Evolutionary conservation across 331 rosid species (phyloP).

Genomic region (Malus hybrid): DNA sequence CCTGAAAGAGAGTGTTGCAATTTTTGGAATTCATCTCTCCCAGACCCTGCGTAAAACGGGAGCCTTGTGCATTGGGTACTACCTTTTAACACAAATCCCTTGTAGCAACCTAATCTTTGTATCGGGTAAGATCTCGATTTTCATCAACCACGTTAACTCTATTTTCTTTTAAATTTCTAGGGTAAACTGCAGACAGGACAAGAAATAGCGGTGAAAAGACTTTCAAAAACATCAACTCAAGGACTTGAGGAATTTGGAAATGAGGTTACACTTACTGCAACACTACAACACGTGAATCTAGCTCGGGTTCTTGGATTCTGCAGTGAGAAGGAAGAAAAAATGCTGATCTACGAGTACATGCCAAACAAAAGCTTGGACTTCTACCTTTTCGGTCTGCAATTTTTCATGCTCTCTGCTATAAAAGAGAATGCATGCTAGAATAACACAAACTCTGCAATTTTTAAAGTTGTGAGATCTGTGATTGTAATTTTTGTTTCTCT

Average conservation of each 20-base stretch:
- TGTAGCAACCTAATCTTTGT: too few relatives aligned
- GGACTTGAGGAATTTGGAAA: constrained; percentile 35
- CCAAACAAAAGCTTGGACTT: constrained; percentile 52
- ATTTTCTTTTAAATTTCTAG: constrained; percentile 11
- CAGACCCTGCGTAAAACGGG: too few relatives aligned
- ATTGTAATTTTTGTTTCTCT: too few relatives aligned
- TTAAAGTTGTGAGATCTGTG: too few relatives aligned
- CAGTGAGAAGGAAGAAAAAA: constrained; percentile 39
- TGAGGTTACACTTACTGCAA: constrained; percentile 48
- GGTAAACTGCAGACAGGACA: constrained; percentile 34
- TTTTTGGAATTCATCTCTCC: too few relatives aligned
- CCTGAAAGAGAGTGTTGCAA: too few relatives aligned
- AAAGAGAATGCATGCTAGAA: not conserved
- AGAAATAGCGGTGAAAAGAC: constrained; percentile 47
- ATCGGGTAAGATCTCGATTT: too few relatives aligned
- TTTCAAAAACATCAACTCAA: constrained; percentile 48
- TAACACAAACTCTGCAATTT: not conserved
- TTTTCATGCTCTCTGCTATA: not conserved
- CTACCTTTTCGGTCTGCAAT: constrained; percentile 45
- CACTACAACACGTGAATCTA: constrained; percentile 57
- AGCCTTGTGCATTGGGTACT: too few relatives aligned
- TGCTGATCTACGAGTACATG: constrained; percentile 48
- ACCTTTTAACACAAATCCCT: too few relatives aligned
- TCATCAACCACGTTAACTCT: not conserved
- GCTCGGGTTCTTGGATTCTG: constrained; percentile 53